A percentile compares a stretch with the other conserved stretches of the same genome.
These are phyloP conservation scores for Pythium grandisporangium DNA, from an alignment of 352 stramenopile genomes.

Conservation along the genomic window DNA sequence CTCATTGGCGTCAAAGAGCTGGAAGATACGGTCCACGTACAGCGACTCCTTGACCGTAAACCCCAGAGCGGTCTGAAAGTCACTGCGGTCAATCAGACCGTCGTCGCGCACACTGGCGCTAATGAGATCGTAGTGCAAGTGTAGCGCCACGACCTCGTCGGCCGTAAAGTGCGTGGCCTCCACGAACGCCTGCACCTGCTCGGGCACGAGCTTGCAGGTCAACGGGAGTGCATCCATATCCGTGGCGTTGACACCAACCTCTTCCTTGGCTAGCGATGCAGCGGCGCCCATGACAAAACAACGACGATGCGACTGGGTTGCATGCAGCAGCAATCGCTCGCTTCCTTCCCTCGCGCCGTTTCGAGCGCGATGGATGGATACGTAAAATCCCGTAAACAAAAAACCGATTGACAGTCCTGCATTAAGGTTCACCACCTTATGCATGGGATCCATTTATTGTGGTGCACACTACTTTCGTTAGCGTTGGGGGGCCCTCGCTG, in stretches of 20 bases:
- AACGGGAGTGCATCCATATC: slow-evolving; percentile 13
- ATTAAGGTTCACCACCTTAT: too few species aligned
- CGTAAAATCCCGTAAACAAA: too few species aligned
- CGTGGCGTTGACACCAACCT: slow-evolving; percentile 5
- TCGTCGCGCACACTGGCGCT: slow-evolving; percentile 53
- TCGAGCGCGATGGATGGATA: too few species aligned
- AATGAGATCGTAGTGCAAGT: slow-evolving; percentile 62
- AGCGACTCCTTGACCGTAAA: slow-evolving; percentile 77
- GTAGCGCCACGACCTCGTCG: slow-evolving; percentile 50
- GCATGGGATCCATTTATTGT: too few species aligned
- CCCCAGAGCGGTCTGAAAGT: slow-evolving; percentile 71
- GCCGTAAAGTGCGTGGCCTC: slow-evolving; percentile 38
- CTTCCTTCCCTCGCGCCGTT: too few species aligned
- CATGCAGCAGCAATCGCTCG: too few species aligned
- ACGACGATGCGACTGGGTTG: too few species aligned
- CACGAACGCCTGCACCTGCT: slow-evolving; percentile 30
- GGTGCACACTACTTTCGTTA: too few species aligned
- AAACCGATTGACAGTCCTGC: too few species aligned
- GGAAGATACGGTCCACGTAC: slow-evolving; percentile 75
- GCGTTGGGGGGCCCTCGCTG: too few species aligned
- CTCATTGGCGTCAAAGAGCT: slow-evolving; percentile 70
- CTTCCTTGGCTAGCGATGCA: slow-evolving; percentile 51
- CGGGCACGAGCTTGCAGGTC: slow-evolving; percentile 41
- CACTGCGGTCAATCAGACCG: slow-evolving; percentile 61
- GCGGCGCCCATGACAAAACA: slow-evolving; percentile 36